These are phyloP conservation scores for Fagus crenata DNA, from an alignment of 306 rosid species.

Conservation along the genomic window DNA sequence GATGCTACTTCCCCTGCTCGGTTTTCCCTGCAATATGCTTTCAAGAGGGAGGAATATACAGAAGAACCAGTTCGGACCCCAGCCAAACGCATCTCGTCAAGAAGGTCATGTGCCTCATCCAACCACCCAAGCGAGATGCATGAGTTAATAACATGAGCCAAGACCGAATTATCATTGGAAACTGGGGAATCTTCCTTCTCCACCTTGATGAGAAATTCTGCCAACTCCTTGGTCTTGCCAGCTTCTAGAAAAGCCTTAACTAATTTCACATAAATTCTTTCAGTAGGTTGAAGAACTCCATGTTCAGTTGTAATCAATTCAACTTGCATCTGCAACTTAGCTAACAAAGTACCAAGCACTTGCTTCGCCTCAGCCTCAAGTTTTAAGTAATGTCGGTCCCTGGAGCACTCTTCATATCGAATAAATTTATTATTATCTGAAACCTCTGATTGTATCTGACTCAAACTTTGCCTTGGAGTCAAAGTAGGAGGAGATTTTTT, in stretches of 20 bases:
- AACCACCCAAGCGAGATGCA: constrained; percentile 84
- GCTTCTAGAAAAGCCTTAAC: constrained; percentile 75
- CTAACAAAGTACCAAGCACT: constrained; percentile 49
- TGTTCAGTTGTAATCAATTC: constrained; percentile 58
- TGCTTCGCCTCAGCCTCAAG: constrained; percentile 62
- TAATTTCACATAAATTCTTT: constrained; percentile 69
- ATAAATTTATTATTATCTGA: constrained; percentile 24
- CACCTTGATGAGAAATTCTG: constrained; percentile 66
- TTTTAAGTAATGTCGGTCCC: constrained; percentile 50
- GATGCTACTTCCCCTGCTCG: constrained; percentile 57
- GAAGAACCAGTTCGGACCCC: constrained; percentile 64
- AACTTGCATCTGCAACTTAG: constrained; percentile 64
- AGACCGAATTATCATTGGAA: constrained; percentile 64
- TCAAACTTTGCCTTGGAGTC: constrained; percentile 33
- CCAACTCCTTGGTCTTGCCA: constrained; percentile 75
- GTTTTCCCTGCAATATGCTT: constrained; percentile 74
- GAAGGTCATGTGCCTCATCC: constrained; percentile 91
- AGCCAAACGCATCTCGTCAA: constrained; percentile 83
- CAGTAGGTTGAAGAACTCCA: constrained; percentile 80
- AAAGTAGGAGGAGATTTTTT: constrained; percentile 29
- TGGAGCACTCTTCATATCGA: constrained; percentile 49
- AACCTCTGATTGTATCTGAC: constrained; percentile 26
- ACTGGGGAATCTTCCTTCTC: constrained; percentile 70
- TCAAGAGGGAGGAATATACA: constrained; percentile 66
- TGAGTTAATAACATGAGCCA: constrained; percentile 76